Conservation (phyloP, 2,329 filamentous ascomycete genomes). For the Bipolaris oryzae region DNA sequence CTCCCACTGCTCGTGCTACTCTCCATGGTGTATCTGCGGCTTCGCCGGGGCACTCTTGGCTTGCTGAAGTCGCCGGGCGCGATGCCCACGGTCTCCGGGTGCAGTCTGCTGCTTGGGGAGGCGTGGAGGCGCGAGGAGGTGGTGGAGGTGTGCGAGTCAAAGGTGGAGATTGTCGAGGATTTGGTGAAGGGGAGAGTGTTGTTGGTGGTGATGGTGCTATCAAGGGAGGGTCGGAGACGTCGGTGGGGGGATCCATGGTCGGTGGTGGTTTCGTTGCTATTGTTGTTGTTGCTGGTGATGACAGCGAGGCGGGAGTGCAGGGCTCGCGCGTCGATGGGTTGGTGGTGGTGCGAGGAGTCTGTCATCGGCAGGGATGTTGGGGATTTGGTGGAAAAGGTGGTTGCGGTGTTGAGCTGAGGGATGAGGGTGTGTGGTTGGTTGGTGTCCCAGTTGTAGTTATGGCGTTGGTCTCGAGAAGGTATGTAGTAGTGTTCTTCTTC, state of each 20-base stretch:
- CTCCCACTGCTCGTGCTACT: constrained; percentile 8
- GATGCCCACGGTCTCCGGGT: constrained; percentile 29
- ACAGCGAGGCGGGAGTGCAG: background rate
- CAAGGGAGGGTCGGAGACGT: constrained; percentile 38
- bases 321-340: constrained; percentile 19
- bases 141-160: constrained; percentile 17
- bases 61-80: constrained; percentile 37
- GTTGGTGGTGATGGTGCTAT: too few relatives aligned
- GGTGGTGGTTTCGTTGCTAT: background rate
- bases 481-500: background rate
- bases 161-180: constrained; percentile 36
- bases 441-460: background rate
- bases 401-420: constrained; percentile 9
- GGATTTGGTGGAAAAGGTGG: constrained; percentile 9
- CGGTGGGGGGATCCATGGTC: constrained; percentile 18
- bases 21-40: constrained; percentile 23
- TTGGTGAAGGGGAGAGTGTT: constrained; percentile 31
- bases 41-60: constrained; percentile 27
- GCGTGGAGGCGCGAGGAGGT: constrained; percentile 24
- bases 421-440: constrained; percentile 3
- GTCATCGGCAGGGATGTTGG: constrained; percentile 37
- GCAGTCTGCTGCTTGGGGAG: constrained; percentile 25
- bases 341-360: constrained; percentile 29
- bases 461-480: background rate
- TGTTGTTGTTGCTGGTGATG: background rate